Conservation (phyloP, 306 rosid species). For the Rosa lucieae region DNA sequence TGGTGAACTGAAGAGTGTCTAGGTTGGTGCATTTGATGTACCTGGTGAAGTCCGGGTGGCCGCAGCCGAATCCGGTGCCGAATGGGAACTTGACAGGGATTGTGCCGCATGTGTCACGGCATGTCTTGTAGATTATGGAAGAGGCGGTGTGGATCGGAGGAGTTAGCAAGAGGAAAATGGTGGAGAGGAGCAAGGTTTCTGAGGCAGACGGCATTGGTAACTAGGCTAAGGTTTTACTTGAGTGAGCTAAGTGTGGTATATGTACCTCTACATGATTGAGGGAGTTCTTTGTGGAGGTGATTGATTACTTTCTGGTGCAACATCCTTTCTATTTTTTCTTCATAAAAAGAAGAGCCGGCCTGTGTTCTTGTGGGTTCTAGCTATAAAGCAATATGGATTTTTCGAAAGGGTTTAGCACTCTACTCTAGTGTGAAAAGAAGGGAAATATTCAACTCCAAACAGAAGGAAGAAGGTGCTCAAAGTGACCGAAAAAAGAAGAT, state of each 20-base stretch:
- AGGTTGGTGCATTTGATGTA: slow-evolving; percentile 41
- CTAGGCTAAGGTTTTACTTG: neutral
- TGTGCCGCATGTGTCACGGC: slow-evolving; percentile 37
- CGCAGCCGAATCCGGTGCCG: slow-evolving; percentile 57
- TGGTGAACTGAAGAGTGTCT: slow-evolving; percentile 43
- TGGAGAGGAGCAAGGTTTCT: slow-evolving; percentile 14
- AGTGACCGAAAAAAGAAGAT: neutral
- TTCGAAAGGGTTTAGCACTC: neutral
- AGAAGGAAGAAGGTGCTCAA: neutral
- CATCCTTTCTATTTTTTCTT: slow-evolving; percentile 15
- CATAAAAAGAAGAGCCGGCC: slow-evolving; percentile 36
- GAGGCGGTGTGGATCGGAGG: slow-evolving; percentile 20
- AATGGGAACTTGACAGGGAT: slow-evolving; percentile 50
- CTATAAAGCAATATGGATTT: slow-evolving; percentile 20
- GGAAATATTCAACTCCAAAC: slow-evolving; percentile 6
- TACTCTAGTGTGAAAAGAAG: neutral
- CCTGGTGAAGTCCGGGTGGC: slow-evolving; percentile 53
- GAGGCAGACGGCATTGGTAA: slow-evolving; percentile 27
- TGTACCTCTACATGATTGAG: neutral
- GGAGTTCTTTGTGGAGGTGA: slow-evolving; percentile 35
- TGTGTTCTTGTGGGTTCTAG: slow-evolving; percentile 23
- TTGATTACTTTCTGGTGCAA: slow-evolving; percentile 24
- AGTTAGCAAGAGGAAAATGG: slow-evolving; percentile 27
- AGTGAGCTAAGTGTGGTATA: neutral
- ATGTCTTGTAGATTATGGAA: slow-evolving; percentile 28